Evolutionary conservation across 2,329 filamentous ascomycete genomes (phyloP).

Genomic region (Phialocephala subalpina): DNA sequence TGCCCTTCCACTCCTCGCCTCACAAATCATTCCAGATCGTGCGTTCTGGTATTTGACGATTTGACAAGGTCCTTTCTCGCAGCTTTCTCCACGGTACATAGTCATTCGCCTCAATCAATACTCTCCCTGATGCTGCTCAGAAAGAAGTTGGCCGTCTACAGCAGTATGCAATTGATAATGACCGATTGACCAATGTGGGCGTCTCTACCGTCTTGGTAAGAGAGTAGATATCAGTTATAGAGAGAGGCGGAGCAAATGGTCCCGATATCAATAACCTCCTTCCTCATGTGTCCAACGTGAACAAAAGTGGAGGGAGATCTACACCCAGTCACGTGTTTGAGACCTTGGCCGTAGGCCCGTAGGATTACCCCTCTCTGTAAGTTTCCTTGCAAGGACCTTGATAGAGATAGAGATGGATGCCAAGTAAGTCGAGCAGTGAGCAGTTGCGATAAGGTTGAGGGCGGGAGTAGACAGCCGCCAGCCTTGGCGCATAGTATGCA

Average conservation of each 20-base stretch:
- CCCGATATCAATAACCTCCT: neutral
- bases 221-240: neutral
- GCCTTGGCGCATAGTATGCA: neutral
- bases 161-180: too few species aligned
- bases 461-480: constrained; percentile 1
- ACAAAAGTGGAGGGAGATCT: neutral
- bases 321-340: too few species aligned
- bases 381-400: neutral
- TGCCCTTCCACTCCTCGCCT: too few species aligned
- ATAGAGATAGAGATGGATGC: neutral
- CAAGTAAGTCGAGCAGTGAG: neutral
- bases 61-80: too few species aligned
- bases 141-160: too few species aligned
- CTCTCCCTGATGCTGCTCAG: too few species aligned
- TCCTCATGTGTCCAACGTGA: neutral
- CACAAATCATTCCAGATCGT: too few species aligned
- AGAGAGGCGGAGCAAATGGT: neutral
- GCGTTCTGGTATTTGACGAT: too few species aligned
- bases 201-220: neutral
- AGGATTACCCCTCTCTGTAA: neutral
- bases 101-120: too few species aligned
- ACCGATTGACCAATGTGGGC: too few species aligned
- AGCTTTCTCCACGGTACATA: too few species aligned
- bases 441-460: neutral
- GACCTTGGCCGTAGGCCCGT: neutral